Percentiles rank a stretch among this genome's conserved stretches.
Conservation (phyloP, 164 flowering plant species). For the Vitis rupestris region DNA sequence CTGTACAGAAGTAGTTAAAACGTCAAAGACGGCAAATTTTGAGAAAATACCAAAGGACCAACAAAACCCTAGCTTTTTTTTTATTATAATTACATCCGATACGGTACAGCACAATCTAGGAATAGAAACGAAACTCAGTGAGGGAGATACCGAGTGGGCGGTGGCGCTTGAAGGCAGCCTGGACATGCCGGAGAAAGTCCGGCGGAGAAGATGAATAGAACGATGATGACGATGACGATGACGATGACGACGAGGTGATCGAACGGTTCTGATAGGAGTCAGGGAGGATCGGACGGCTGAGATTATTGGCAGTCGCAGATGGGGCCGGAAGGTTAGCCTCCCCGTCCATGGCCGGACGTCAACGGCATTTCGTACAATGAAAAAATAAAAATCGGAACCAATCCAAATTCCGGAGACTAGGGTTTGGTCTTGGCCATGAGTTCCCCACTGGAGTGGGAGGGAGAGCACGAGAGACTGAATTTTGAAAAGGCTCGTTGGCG, state of each 20-base stretch:
- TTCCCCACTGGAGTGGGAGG: neutral
- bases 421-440: too few relatives aligned
- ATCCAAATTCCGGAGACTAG: too few relatives aligned
- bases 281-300: constrained; percentile 26
- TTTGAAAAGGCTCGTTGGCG: too few relatives aligned
- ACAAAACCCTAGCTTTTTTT: too few relatives aligned
- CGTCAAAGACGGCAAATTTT: too few relatives aligned
- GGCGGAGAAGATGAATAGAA: constrained; percentile 47
- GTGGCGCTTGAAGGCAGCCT: constrained; percentile 89
- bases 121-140: constrained; percentile 3
- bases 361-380: constrained; percentile 48
- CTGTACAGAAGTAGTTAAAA: too few relatives aligned
- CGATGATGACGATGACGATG: constrained; percentile 32
- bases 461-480: neutral
- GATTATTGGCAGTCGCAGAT: constrained; percentile 13
- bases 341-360: constrained; percentile 56
- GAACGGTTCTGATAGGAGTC: constrained; percentile 23
- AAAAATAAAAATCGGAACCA: neutral
- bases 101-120: too few relatives aligned
- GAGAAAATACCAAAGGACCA: too few relatives aligned
- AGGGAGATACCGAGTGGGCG: constrained; percentile 58
- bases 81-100: too few relatives aligned
- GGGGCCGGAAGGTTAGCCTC: constrained; percentile 62
- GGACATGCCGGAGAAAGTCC: constrained; percentile 64
- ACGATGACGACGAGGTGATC: constrained; percentile 25